Conservation (phyloP, 1,139 yeast genomes). For the Protomyces gravidus region DNA sequence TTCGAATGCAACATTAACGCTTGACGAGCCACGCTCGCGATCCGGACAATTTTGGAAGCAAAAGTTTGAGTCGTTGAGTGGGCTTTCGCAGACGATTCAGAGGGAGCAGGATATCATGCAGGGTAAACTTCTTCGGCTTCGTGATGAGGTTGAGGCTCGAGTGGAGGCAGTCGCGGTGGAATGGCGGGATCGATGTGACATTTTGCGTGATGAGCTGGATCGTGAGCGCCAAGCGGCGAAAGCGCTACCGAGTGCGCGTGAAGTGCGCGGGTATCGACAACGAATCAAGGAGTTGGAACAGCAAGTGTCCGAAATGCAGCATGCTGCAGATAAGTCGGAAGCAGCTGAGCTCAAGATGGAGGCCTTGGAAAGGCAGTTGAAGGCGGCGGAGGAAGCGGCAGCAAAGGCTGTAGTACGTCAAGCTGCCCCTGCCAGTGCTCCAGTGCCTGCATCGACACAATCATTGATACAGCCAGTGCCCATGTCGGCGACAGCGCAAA, state of each 20-base stretch:
- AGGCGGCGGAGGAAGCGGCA: neutral
- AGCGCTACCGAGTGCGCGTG: neutral
- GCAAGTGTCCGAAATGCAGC: neutral
- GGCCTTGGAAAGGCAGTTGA: slow-evolving; percentile 1
- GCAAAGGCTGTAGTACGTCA: neutral
- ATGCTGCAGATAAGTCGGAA: neutral
- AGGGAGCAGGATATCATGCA: slow-evolving; percentile 20
- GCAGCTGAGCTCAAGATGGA: neutral
- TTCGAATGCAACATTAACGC: slow-evolving; percentile 6
- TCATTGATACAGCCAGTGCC: neutral
- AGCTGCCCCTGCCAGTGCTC: too few species aligned
- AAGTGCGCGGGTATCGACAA: neutral
- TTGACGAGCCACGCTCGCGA: slow-evolving; percentile 21
- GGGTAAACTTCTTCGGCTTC: neutral
- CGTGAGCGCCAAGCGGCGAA: neutral
- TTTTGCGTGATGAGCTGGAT: slow-evolving; percentile 16
- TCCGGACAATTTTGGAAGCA: slow-evolving; percentile 25
- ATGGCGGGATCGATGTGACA: slow-evolving; percentile 8
- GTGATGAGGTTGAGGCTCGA: neutral
- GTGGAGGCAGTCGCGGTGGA: neutral
- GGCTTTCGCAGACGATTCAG: slow-evolving; percentile 2
- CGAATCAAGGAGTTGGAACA: slow-evolving; percentile 7
- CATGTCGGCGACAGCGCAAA: neutral
- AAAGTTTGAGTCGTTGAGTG: slow-evolving; percentile 7
- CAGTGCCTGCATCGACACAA: neutral